A percentile compares a stretch with the other conserved stretches of the same genome.
Conservation (phyloP, 2,329 filamentous ascomycete genomes). For the Fusarium metavorans region DNA sequence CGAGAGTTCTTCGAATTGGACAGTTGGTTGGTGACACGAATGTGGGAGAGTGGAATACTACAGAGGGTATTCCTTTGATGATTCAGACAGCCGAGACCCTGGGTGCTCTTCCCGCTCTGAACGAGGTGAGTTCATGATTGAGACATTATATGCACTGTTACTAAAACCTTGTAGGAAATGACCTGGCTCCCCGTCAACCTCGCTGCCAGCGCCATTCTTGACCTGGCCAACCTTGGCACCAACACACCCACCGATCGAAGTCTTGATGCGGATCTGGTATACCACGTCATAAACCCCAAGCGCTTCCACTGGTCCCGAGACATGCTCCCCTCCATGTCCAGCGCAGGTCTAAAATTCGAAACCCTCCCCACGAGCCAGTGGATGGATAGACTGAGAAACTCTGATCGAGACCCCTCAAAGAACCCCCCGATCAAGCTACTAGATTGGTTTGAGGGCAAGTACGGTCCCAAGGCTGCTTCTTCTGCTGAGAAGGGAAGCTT, state of each 20-base stretch:
- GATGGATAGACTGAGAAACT: conserved; percentile 57
- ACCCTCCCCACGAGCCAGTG: conserved; percentile 58
- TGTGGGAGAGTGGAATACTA: conserved; percentile 63
- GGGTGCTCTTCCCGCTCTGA: conserved; percentile 59
- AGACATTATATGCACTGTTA: too few relatives aligned
- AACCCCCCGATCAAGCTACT: conserved; percentile 67
- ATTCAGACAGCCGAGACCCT: conserved; percentile 60
- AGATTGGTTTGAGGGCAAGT: conserved; percentile 60
- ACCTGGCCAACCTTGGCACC: conserved; percentile 15
- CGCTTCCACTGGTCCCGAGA: conserved; percentile 62
- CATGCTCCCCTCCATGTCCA: conserved; percentile 61
- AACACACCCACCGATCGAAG: background rate
- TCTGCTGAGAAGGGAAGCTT: conserved; percentile 18
- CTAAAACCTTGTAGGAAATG: conserved; percentile 46
- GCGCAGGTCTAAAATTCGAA: conserved; percentile 59
- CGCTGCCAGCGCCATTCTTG: conserved; percentile 28
- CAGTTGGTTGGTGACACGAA: conserved; percentile 62
- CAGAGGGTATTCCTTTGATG: conserved; percentile 66
- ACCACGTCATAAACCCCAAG: conserved; percentile 36
- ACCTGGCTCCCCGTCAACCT: conserved; percentile 37
- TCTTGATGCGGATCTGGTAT: conserved; percentile 25
- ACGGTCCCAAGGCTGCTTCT: conserved; percentile 29
- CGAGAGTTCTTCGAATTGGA: conserved; percentile 59
- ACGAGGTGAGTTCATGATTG: conserved; percentile 47
- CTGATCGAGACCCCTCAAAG: conserved; percentile 56